Percentiles rank a stretch among this genome's conserved stretches.
Conservation (phyloP, 1,139 yeast species). For the Diutina neorugosa region DNA sequence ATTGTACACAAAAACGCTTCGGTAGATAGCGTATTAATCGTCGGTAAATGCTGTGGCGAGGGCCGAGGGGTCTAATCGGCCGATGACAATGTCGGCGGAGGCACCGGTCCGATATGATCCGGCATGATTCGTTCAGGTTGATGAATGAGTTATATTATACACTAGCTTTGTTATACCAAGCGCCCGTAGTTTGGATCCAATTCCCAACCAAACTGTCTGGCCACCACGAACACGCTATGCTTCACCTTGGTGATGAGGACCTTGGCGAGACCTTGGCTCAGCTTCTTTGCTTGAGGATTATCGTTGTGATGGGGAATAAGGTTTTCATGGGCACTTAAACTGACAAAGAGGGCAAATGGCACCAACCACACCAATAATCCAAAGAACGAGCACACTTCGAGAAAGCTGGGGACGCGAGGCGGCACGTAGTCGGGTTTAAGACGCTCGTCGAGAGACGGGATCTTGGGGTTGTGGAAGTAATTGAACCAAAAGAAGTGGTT, state of each 20-base stretch:
- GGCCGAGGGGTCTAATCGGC: too few relatives aligned
- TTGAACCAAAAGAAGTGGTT: conserved; percentile 90
- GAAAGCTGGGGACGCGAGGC: conserved; percentile 67
- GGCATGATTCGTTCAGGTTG: too few relatives aligned
- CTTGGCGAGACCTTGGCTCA: conserved; percentile 45
- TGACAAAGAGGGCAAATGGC: conserved; percentile 86
- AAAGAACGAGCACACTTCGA: conserved; percentile 87
- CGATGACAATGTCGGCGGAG: neutral
- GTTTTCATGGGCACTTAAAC: conserved; percentile 87
- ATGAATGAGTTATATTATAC: neutral
- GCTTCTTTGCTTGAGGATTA: conserved; percentile 20
- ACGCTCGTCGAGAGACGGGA: conserved; percentile 45
- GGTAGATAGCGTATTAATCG: too few relatives aligned
- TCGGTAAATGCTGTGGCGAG: too few relatives aligned
- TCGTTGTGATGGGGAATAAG: conserved; percentile 54
- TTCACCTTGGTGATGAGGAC: conserved; percentile 46
- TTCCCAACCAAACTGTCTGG: conserved; percentile 50
- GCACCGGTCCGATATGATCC: too few relatives aligned
- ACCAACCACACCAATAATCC: conserved; percentile 90
- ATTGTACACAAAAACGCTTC: too few relatives aligned
- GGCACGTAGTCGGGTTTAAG: conserved; percentile 46
- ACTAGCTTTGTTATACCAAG: conserved; percentile 17
- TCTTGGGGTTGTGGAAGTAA: conserved; percentile 60
- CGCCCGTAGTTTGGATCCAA: conserved; percentile 48
- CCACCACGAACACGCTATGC: conserved; percentile 33